Percentiles rank a stretch among this genome's conserved stretches.
Conservation (phyloP, 495 filamentous ascomycete species). For the Hypomontagnella submonticulosa region DNA sequence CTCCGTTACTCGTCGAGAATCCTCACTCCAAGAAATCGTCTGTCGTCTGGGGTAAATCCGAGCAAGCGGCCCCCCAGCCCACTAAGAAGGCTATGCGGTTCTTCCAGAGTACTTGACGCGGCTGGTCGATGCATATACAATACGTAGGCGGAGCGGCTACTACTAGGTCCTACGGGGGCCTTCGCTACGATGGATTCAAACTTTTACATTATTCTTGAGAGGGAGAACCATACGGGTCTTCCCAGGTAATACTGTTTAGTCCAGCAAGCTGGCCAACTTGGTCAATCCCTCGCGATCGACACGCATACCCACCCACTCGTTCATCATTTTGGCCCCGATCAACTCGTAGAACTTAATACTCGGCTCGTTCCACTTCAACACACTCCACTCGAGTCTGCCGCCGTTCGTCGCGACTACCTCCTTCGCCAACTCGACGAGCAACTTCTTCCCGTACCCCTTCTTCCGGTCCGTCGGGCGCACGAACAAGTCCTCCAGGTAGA, state of each 20-base stretch:
- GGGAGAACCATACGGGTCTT: neutral
- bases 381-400: constrained; percentile 88
- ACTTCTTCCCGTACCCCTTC: constrained; percentile 78
- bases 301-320: constrained; percentile 92
- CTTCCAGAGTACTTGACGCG: constrained; percentile 45
- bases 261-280: constrained; percentile 65
- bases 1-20: constrained; percentile 46
- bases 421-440: constrained; percentile 80
- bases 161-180: constrained; percentile 1
- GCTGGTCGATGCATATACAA: constrained; percentile 16
- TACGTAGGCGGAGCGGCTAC: neutral
- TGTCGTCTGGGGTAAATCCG: constrained; percentile 50
- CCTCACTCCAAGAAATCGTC: constrained; percentile 39
- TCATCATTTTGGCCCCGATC: constrained; percentile 82
- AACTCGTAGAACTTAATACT: constrained; percentile 87
- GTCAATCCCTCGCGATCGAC: constrained; percentile 78
- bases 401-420: constrained; percentile 78
- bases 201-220: neutral
- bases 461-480: constrained; percentile 76
- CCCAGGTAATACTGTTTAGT: constrained; percentile 32
- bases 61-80: constrained; percentile 28
- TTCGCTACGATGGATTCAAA: neutral
- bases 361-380: constrained; percentile 90
- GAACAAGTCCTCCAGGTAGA: constrained; percentile 95
- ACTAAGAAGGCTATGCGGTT: constrained; percentile 38